A percentile compares a stretch with the other conserved stretches of the same genome.
Evolutionary conservation across 2,329 filamentous ascomycete species (phyloP).

Genomic region (Cylindrodendrum hubeiense): DNA sequence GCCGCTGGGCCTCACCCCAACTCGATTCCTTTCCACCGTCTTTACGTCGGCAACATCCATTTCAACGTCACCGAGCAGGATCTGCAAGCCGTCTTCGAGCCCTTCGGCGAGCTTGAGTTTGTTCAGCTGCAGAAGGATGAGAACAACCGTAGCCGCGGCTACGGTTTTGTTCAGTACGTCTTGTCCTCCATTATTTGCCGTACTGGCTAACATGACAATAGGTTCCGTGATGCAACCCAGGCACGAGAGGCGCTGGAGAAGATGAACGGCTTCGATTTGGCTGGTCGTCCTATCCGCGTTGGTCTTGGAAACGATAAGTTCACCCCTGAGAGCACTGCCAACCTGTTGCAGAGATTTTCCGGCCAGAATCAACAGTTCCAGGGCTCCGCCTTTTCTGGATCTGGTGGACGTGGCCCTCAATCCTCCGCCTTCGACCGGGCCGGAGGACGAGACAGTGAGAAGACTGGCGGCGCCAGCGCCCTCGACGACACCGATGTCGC

Average conservation of each 20-base stretch:
- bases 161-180: conserved; percentile 98
- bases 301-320: conserved; percentile 99
- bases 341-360: conserved; percentile 91
- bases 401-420: conserved; percentile 87
- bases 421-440: conserved; percentile 92
- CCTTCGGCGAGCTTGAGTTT: conserved; percentile 97
- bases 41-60: conserved; percentile 99
- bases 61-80: conserved; percentile 99
- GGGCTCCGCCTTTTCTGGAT: conserved; percentile 91
- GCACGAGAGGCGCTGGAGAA: conserved; percentile 96
- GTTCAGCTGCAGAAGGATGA: conserved; percentile 98
- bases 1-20: conserved; percentile 77
- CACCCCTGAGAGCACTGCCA: conserved; percentile 95
- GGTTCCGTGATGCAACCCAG: conserved; percentile 89
- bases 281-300: conserved; percentile 96
- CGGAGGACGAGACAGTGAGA: conserved; percentile 89
- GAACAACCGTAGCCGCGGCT: conserved; percentile 88
- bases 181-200: too few relatives aligned
- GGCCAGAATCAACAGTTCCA: conserved; percentile 84
- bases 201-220: conserved; percentile 58
- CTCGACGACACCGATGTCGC: conserved; percentile 97
- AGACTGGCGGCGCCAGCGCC: conserved; percentile 91
- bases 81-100: conserved; percentile 95
- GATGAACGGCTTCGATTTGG: conserved; percentile 99
- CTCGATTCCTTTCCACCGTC: conserved; percentile 93